Evolutionary conservation across 768 basidiomycete genomes (phyloP).

Genomic region (Boletus sp.): DNA sequence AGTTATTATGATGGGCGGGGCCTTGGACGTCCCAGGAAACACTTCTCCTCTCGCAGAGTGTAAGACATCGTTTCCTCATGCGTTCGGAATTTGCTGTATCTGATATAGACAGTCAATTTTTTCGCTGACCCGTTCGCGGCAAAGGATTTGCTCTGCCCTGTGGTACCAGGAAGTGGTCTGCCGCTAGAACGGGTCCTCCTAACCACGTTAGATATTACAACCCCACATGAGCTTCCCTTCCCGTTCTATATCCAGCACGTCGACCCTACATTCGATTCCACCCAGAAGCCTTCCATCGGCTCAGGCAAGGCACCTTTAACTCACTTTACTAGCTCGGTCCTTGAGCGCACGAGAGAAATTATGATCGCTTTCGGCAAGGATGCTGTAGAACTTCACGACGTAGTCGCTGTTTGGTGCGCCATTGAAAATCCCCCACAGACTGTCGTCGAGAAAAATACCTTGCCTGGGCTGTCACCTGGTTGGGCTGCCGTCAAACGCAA

Average conservation of each 20-base stretch:
- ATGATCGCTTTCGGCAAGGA: constrained; percentile 83
- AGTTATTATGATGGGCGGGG: constrained; percentile 92
- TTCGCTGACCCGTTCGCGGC: constrained; percentile 89
- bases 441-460: constrained; percentile 22
- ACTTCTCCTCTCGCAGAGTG: constrained; percentile 82
- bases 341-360: constrained; percentile 69
- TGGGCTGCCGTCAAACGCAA: constrained; percentile 56
- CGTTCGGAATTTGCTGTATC: not conserved
- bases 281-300: constrained; percentile 45
- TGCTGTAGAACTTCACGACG: constrained; percentile 88
- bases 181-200: constrained; percentile 68
- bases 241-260: constrained; percentile 53
- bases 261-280: constrained; percentile 58
- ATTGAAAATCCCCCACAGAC: constrained; percentile 61
- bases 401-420: constrained; percentile 86
- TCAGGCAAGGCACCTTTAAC: constrained; percentile 55
- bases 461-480: constrained; percentile 38
- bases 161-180: constrained; percentile 39
- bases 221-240: constrained; percentile 76
- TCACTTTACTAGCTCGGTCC: constrained; percentile 79
- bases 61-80: constrained; percentile 34
- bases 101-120: constrained; percentile 61
- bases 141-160: constrained; percentile 56
- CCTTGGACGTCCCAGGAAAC: constrained; percentile 89
- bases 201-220: constrained; percentile 81